Percentiles rank a stretch among this genome's conserved stretches.
These are phyloP conservation scores for Aspergillus kassunensis DNA, from an alignment of 495 filamentous ascomycete species.

Conservation along the genomic window DNA sequence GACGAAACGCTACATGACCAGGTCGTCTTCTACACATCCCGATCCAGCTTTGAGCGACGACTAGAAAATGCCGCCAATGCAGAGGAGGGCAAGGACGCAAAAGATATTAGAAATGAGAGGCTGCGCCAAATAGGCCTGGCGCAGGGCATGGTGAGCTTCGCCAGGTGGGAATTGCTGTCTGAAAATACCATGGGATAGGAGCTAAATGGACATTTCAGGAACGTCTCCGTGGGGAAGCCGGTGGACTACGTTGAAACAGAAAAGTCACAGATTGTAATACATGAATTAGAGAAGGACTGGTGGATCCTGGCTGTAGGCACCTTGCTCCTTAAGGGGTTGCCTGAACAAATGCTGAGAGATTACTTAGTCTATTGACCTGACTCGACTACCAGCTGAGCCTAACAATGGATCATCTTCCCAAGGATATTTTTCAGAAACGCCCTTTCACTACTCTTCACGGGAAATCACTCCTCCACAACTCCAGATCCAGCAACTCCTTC, in stretches of 20 bases:
- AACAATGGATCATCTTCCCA: constrained; percentile 21
- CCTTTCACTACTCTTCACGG: constrained; percentile 74
- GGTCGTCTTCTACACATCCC: constrained; percentile 81
- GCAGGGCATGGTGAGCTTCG: constrained; percentile 95
- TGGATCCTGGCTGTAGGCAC: constrained; percentile 81
- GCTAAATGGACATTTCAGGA: constrained; percentile 39
- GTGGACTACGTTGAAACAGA: constrained; percentile 89
- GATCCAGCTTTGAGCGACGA: constrained; percentile 26
- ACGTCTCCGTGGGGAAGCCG: constrained; percentile 71
- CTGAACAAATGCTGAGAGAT: constrained; percentile 16
- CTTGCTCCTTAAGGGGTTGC: not conserved
- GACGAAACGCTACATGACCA: constrained; percentile 89
- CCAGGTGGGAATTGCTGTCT: constrained; percentile 48
- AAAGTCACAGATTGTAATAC: constrained; percentile 73
- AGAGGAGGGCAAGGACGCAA: constrained; percentile 53
- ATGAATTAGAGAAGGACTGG: constrained; percentile 86
- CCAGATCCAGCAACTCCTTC: constrained; percentile 72
- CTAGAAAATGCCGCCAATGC: constrained; percentile 36
- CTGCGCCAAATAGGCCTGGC: constrained; percentile 93
- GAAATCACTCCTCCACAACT: constrained; percentile 82
- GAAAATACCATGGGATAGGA: not conserved
- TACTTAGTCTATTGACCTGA: constrained; percentile 68
- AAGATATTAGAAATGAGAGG: constrained; percentile 71
- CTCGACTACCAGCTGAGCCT: constrained; percentile 43
- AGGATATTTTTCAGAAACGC: constrained; percentile 16